Base-by-base conservation (phyloP, 441 rosid genomes). In the Lepidium campestre region DNA sequence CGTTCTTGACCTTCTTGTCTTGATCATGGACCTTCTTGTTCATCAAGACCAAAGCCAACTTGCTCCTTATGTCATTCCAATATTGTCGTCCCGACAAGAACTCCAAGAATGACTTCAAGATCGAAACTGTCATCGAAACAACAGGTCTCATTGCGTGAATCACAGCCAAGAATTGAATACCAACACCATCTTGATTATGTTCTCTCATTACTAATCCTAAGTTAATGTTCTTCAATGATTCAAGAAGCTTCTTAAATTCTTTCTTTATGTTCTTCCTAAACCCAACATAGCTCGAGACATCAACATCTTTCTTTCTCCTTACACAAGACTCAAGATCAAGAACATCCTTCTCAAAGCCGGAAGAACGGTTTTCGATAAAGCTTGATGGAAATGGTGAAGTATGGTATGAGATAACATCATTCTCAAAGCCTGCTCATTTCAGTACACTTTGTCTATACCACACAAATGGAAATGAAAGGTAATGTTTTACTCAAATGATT, bases 391-490 rank as follows among this genome's bases (percentile, higher is more conserved):
- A 88, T 50, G 84, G 86, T 45, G 85, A 90, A 77, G 97, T 90
- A 22, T 93, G 97, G 98, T 90, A 88, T 67, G 97, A 90, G 80
- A 74, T 90, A 40, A 77, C 81, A 27, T 93, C 98, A 12, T 74
- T 93, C 58, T 90, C 97, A 9, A 93, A 88, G 73, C 97, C 98
- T 18, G 96, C 88, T 13, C 88, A 90, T 68, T 82, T 87, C 18
- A 19, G 7, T 29, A 59, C 40, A 2, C 25, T 36, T 39, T 42
- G 27, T 42, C 39, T 27, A 40, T 18, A 65, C 40, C 14, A 10
- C 27, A 9, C n/a, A 40, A 41, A n/a, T 4, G 7, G 32, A 41
- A 22, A 6, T 53, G 32, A 41, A 53, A 23, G 27, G n/a, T n/a
- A n/a, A n/a, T n/a, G n/a, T n/a, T n/a, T n/a, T n/a, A n/a, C n/a